Percentiles rank a stretch among this genome's conserved stretches.
These are phyloP conservation scores for Friedmanniomyces endolithicus DNA, from an alignment of 495 filamentous ascomycete species.

Conservation along the genomic window DNA sequence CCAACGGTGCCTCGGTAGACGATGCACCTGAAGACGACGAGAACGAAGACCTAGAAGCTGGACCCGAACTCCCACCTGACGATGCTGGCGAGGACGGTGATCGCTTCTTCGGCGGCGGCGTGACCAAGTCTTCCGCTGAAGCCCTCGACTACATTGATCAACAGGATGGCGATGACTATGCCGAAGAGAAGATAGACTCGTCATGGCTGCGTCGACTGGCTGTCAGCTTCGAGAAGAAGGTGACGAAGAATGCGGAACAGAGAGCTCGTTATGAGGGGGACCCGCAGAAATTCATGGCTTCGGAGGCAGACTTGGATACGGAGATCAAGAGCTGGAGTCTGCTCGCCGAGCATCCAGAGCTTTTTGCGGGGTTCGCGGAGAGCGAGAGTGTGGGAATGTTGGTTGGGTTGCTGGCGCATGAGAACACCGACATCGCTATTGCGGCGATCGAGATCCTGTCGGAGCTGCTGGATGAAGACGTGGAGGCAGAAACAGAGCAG, in stretches of 20 bases:
- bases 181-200: slow-evolving; percentile 66
- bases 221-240: slow-evolving; percentile 79
- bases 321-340: slow-evolving; percentile 83
- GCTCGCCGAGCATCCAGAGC: slow-evolving; percentile 70
- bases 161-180: slow-evolving; percentile 41
- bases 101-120: slow-evolving; percentile 87
- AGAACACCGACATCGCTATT: slow-evolving; percentile 96
- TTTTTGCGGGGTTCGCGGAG: slow-evolving; percentile 73
- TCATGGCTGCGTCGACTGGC: slow-evolving; percentile 74
- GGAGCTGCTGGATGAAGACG: slow-evolving; percentile 91
- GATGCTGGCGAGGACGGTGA: slow-evolving; percentile 73
- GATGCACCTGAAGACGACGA: slow-evolving; percentile 43
- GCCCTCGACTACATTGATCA: slow-evolving; percentile 84
- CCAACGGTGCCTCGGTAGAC: slow-evolving; percentile 37
- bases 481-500: slow-evolving; percentile 68
- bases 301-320: slow-evolving; percentile 84
- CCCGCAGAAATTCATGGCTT: slow-evolving; percentile 72
- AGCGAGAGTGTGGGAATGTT: slow-evolving; percentile 65
- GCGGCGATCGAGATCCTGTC: slow-evolving; percentile 79
- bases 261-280: slow-evolving; percentile 76
- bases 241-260: slow-evolving; percentile 84
- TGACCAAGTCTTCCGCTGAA: slow-evolving; percentile 64
- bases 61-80: slow-evolving; percentile 54
- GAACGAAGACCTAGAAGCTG: slow-evolving; percentile 51
- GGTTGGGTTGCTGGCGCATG: slow-evolving; percentile 73